Percentiles rank a stretch among this genome's conserved stretches.
These are phyloP conservation scores for Paramecium sonneborni DNA, from an alignment of 73 alveolate genomes.

Conservation along the genomic window DNA sequence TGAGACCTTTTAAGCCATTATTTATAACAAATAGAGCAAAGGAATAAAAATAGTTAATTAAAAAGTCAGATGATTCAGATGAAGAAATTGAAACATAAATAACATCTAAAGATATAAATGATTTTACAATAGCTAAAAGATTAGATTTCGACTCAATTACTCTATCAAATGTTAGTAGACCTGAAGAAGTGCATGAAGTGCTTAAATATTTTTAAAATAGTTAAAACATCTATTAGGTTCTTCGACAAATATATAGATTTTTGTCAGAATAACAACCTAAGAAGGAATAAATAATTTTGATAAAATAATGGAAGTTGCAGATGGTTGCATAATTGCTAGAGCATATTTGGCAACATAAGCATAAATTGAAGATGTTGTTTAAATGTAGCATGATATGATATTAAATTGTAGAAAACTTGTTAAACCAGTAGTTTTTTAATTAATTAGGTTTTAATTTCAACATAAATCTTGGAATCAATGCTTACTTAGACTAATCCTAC, in stretches of 20 bases:
- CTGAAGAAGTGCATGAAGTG: slow-evolving; percentile 57
- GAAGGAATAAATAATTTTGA: slow-evolving; percentile 60
- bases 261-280: slow-evolving; percentile 44
- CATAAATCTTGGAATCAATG: slow-evolving; percentile 48
- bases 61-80: slow-evolving; percentile 50
- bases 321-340: slow-evolving; percentile 58
- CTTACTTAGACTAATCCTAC: slow-evolving; percentile 26
- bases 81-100: slow-evolving; percentile 56
- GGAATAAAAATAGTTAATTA: not conserved
- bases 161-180: slow-evolving; percentile 50
- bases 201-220: not conserved
- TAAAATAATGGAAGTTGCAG: slow-evolving; percentile 54
- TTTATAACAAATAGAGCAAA: not conserved
- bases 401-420: slow-evolving; percentile 12
- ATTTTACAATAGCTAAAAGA: slow-evolving; percentile 42
- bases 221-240: not conserved
- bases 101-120: slow-evolving; percentile 56
- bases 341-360: slow-evolving; percentile 42
- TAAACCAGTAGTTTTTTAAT: slow-evolving; percentile 8
- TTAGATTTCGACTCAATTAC: slow-evolving; percentile 47
- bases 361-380: slow-evolving; percentile 50
- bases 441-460: slow-evolving; percentile 39
- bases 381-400: slow-evolving; percentile 30
- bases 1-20: slow-evolving; percentile 37
- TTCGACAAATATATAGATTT: not conserved